Conservation (phyloP, 1,284 basidiomycete species). For the Ustilago xerochloae region DNA sequence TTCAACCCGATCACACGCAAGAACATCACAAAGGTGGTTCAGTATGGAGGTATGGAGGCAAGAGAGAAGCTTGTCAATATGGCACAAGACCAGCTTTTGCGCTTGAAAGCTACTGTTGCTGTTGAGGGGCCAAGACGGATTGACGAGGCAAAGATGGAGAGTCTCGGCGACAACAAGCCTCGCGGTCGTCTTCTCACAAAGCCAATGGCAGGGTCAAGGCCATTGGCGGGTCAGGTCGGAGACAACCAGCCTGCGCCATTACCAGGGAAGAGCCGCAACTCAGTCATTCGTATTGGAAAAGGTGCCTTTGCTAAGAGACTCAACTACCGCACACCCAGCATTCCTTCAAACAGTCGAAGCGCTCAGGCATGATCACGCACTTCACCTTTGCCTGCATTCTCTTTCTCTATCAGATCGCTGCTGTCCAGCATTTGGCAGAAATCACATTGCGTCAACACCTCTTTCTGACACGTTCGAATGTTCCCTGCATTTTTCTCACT, state of each 20-base stretch:
- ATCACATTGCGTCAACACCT: too few species aligned
- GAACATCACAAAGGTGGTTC: constrained; percentile 59
- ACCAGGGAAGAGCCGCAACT: constrained; percentile 49
- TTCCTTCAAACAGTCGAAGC: constrained; percentile 12
- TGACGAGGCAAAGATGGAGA: constrained; percentile 42
- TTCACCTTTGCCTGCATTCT: neutral
- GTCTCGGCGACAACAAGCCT: constrained; percentile 33
- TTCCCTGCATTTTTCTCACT: constrained; percentile 3
- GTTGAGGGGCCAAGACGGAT: constrained; percentile 49
- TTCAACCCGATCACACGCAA: constrained; percentile 58
- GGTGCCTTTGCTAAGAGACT: constrained; percentile 62
- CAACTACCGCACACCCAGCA: constrained; percentile 39
- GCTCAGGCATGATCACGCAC: neutral
- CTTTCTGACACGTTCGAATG: neutral
- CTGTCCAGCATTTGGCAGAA: too few species aligned
- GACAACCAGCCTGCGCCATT: constrained; percentile 32
- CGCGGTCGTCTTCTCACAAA: constrained; percentile 53
- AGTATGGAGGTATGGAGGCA: constrained; percentile 57
- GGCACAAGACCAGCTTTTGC: constrained; percentile 52
- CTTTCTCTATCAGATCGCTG: neutral
- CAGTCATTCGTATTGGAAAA: constrained; percentile 63
- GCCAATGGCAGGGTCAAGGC: constrained; percentile 40
- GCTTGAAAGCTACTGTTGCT: constrained; percentile 53
- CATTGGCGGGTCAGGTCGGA: constrained; percentile 46
- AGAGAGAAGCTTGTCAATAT: constrained; percentile 46